phyloP scores from a whole-genome alignment of 352 stramenopile species.

The Globisporangium ultimum region DNA sequence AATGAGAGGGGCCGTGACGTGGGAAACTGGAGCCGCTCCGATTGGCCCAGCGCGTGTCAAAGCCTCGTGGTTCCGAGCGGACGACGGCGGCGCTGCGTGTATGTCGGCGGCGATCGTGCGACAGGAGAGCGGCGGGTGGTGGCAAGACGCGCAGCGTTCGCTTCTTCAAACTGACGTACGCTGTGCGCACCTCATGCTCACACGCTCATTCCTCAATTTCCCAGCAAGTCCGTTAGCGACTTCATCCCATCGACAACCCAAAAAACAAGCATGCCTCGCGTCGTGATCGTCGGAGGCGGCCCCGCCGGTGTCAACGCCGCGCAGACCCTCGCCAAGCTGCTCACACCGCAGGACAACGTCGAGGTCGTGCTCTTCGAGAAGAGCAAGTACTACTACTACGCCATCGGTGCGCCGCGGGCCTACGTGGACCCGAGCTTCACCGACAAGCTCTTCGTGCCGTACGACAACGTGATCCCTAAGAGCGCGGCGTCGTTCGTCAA shows the following conservation, averaged over 20 bases:
- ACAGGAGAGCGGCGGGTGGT: too few relatives aligned
- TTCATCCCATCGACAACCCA: neutral
- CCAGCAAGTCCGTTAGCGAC: too few relatives aligned
- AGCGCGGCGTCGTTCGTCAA: conserved; percentile 1
- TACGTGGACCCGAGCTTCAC: conserved; percentile 47
- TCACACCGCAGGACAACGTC: conserved; percentile 31
- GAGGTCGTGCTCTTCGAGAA: conserved; percentile 64
- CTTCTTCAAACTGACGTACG: too few relatives aligned
- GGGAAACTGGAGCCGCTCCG: too few relatives aligned
- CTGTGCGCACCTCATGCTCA: too few relatives aligned
- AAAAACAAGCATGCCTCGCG: conserved; percentile 10
- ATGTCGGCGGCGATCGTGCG: too few relatives aligned
- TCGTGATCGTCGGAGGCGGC: conserved; percentile 60
- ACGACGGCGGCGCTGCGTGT: too few relatives aligned
- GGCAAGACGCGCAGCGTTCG: conserved; percentile 4
- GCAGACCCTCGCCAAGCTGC: conserved; percentile 33
- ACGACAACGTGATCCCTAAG: conserved; percentile 47
- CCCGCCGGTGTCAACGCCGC: conserved; percentile 41
- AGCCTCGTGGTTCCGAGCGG: too few relatives aligned
- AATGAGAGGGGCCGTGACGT: too few relatives aligned
- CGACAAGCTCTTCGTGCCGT: conserved; percentile 63
- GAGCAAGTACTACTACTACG: conserved; percentile 43
- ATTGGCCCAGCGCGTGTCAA: too few relatives aligned
- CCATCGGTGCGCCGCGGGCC: conserved; percentile 41
- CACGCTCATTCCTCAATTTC: too few relatives aligned